Conservation (phyloP, 495 filamentous ascomycete species). For the Aspergillus bertholletiae region DNA sequence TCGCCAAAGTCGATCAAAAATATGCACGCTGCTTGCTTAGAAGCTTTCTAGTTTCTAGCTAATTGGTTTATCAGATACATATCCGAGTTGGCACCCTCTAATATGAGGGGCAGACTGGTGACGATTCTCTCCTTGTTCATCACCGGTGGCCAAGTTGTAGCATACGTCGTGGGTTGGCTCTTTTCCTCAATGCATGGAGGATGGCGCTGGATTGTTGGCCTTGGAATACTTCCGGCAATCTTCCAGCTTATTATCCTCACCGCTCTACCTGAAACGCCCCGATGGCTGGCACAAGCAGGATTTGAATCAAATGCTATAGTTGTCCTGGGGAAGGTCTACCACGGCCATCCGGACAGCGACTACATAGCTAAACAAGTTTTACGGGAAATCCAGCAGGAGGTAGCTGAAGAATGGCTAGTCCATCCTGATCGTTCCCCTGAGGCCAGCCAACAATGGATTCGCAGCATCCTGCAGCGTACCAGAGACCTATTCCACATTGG, state of each 20-base stretch:
- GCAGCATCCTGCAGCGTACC: conserved; percentile 38
- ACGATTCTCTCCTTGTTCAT: conserved; percentile 77
- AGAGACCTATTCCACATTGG: conserved; percentile 54
- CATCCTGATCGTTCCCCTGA: conserved; percentile 12
- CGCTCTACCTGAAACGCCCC: conserved; percentile 77
- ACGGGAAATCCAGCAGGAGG: conserved; percentile 64
- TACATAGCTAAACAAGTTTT: conserved; percentile 54
- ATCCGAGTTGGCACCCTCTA: conserved; percentile 75
- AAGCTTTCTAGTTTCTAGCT: conserved; percentile 7
- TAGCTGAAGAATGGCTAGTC: conserved; percentile 53
- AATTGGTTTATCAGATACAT: conserved; percentile 54
- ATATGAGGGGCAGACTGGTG: conserved; percentile 70
- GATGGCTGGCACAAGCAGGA: conserved; percentile 76
- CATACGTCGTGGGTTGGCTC: conserved; percentile 73
- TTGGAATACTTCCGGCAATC: conserved; percentile 74
- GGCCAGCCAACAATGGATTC: conserved; percentile 23
- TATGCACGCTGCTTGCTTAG: neutral
- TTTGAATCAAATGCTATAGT: conserved; percentile 53
- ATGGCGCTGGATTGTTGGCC: conserved; percentile 89
- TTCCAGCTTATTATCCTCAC: conserved; percentile 63
- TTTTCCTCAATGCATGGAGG: conserved; percentile 58
- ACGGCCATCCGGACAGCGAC: conserved; percentile 39
- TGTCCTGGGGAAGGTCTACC: conserved; percentile 64
- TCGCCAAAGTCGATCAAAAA: neutral
- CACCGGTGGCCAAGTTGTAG: conserved; percentile 80